Evolutionary conservation across 1,284 basidiomycete genomes (phyloP).

Genomic region (Caloboletus firmus): DNA sequence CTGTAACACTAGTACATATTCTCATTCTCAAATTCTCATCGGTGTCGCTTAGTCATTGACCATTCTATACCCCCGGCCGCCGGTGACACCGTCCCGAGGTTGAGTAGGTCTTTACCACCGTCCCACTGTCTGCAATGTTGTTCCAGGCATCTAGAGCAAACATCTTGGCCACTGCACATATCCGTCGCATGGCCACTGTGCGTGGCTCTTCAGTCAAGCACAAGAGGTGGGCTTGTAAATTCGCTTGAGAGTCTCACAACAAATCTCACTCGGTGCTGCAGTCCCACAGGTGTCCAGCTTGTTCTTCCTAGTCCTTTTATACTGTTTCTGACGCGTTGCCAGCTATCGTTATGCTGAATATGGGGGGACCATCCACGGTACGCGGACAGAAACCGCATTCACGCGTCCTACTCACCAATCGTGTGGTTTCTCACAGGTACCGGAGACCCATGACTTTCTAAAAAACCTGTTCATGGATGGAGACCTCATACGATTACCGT

Average conservation of each 20-base stretch:
- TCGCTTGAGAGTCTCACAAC: not conserved
- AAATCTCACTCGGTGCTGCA: conserved; percentile 17
- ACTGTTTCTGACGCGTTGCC: conserved; percentile 8
- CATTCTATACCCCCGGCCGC: too few species aligned
- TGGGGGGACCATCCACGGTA: conserved; percentile 95
- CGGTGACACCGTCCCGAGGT: too few species aligned
- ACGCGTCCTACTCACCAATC: conserved; percentile 1
- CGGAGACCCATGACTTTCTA: conserved; percentile 88
- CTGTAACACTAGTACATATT: not conserved
- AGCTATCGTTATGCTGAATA: conserved; percentile 97
- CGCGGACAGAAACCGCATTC: conserved; percentile 27
- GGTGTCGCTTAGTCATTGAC: conserved; percentile 22
- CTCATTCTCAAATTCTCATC: not conserved
- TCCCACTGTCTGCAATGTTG: conserved; percentile 20
- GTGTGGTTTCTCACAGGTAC: conserved; percentile 51
- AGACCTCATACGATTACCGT: conserved; percentile 95
- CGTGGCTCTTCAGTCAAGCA: conserved; percentile 11
- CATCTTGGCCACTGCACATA: not conserved
- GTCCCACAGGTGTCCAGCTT: conserved; percentile 31
- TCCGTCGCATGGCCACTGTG: conserved; percentile 28
- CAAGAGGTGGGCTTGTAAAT: conserved; percentile 22
- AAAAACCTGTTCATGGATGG: conserved; percentile 92
- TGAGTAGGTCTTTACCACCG: not conserved
- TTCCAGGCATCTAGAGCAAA: conserved; percentile 3
- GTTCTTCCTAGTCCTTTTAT: not conserved